These are phyloP conservation scores for Raffaelea albimanens DNA, from an alignment of 2,329 filamentous ascomycete genomes.

Conservation along the genomic window DNA sequence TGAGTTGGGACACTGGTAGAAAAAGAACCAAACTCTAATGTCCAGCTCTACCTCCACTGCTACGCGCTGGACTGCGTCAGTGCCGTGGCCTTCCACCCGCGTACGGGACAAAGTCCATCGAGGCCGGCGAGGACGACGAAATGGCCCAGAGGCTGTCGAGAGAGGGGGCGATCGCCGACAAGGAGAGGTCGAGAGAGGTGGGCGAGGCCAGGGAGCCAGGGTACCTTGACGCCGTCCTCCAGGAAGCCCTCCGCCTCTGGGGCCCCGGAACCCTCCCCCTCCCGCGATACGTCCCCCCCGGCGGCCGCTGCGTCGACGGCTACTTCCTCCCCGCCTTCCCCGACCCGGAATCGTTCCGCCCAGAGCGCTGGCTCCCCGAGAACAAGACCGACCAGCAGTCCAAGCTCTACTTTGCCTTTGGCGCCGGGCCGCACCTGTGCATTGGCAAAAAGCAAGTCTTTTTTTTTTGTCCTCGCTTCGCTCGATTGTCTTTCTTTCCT, in stretches of 20 bases:
- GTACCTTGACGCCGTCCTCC: constrained; percentile 23
- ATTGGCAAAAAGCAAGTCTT: constrained; percentile 5
- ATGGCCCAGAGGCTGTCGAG: constrained; percentile 4
- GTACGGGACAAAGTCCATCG: constrained; percentile 6
- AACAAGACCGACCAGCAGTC: neutral
- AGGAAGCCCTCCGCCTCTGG: constrained; percentile 20
- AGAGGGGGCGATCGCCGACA: neutral
- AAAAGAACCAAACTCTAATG: neutral
- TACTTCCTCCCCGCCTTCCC: constrained; percentile 20
- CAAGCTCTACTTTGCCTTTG: constrained; percentile 5
- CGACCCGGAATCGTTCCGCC: constrained; percentile 20
- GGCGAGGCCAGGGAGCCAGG: neutral
- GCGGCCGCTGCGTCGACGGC: constrained; percentile 15
- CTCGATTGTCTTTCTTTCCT: neutral
- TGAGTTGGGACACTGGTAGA: too few species aligned
- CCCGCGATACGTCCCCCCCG: constrained; percentile 7
- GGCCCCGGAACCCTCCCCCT: constrained; percentile 17
- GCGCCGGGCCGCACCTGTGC: constrained; percentile 1
- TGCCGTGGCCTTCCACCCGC: constrained; percentile 6
- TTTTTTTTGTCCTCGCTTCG: neutral
- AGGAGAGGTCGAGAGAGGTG: constrained; percentile 1
- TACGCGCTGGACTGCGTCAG: constrained; percentile 9
- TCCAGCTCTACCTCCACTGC: constrained; percentile 6
- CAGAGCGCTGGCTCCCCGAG: constrained; percentile 25
- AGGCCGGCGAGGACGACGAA: constrained; percentile 2